phyloP scores from a whole-genome alignment of 2,329 filamentous ascomycete genomes.

The Pseudophaeomoniella oleicola region DNA sequence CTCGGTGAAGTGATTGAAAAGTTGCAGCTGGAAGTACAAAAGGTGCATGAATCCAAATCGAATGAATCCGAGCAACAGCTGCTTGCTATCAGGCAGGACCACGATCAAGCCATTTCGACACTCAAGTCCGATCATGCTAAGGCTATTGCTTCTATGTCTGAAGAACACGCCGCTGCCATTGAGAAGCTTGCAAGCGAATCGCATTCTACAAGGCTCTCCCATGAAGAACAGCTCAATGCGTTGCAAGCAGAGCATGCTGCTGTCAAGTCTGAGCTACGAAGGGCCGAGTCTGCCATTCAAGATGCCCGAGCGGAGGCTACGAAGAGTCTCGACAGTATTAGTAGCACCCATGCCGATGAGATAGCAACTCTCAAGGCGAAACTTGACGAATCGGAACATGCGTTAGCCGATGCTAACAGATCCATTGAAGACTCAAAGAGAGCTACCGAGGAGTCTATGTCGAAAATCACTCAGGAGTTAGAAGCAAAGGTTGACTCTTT shows the following conservation, averaged over 20 bases:
- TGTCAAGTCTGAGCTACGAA: slow-evolving; percentile 2
- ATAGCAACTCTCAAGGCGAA: slow-evolving; percentile 14
- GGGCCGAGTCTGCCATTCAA: slow-evolving; percentile 4
- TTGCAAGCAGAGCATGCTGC: slow-evolving; percentile 1
- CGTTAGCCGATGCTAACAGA: slow-evolving; percentile 6
- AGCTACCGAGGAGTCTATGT: slow-evolving; percentile 7
- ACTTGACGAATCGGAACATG: slow-evolving; percentile 10
- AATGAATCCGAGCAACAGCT: slow-evolving; percentile 12
- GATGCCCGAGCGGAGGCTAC: slow-evolving; percentile 11
- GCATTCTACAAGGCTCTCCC: slow-evolving; percentile 20
- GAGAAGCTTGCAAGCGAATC: slow-evolving; percentile 5
- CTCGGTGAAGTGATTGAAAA: slow-evolving; percentile 19
- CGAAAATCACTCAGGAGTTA: slow-evolving; percentile 6
- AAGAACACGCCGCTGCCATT: slow-evolving; percentile 11
- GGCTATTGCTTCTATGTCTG: slow-evolving; percentile 18
- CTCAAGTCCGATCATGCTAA: slow-evolving; percentile 18
- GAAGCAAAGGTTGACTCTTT: slow-evolving; percentile 8
- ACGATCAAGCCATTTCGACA: slow-evolving; percentile 15
- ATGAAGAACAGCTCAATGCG: slow-evolving; percentile 6
- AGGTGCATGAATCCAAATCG: slow-evolving; percentile 11
- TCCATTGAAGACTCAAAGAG: slow-evolving; percentile 5
- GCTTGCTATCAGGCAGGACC: slow-evolving; percentile 15
- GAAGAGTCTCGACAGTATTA: slow-evolving; percentile 3
- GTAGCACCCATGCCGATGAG: slow-evolving; percentile 4
- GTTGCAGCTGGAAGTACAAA: slow-evolving; percentile 19